These are phyloP conservation scores for Schizonepeta tenuifolia DNA, from an alignment of 257 asterid genomes.

Conservation along the genomic window DNA sequence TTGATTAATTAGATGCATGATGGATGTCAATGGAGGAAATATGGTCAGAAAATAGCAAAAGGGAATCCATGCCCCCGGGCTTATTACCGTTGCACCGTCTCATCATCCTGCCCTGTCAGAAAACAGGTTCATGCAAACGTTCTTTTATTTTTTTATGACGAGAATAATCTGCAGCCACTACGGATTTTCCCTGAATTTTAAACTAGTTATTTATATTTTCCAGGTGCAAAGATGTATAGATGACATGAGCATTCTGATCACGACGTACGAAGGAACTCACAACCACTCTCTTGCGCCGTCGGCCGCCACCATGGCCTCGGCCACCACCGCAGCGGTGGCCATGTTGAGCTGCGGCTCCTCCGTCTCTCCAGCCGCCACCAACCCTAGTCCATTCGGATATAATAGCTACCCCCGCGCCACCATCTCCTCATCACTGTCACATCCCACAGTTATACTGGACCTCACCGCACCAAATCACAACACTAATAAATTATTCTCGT, in stretches of 20 bases:
- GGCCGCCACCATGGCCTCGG: constrained; percentile 56
- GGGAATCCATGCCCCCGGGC: constrained; percentile 70
- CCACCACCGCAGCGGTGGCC: constrained; percentile 55
- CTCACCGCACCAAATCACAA: constrained; percentile 47
- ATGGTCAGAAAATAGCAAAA: constrained; percentile 60
- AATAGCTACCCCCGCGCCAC: constrained; percentile 38
- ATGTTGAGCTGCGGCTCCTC: constrained; percentile 52
- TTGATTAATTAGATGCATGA: constrained; percentile 47
- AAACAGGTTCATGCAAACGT: constrained; percentile 44
- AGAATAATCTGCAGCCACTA: too few relatives aligned
- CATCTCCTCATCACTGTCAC: constrained; percentile 49
- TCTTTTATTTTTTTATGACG: too few relatives aligned
- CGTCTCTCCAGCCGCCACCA: constrained; percentile 26
- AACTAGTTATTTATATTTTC: too few relatives aligned
- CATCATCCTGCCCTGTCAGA: constrained; percentile 54
- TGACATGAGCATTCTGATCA: constrained; percentile 49
- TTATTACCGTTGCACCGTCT: constrained; percentile 59
- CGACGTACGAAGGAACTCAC: constrained; percentile 65
- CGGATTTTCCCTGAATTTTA: too few relatives aligned
- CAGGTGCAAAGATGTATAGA: constrained; percentile 61
- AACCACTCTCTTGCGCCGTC: constrained; percentile 56
- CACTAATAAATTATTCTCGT: constrained; percentile 23
- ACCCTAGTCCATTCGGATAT: constrained; percentile 33
- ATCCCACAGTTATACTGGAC: constrained; percentile 60
- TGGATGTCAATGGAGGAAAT: constrained; percentile 72